Evolutionary conservation across 768 basidiomycete genomes (phyloP).

Genomic region (Mrakia hoshinonis): DNA sequence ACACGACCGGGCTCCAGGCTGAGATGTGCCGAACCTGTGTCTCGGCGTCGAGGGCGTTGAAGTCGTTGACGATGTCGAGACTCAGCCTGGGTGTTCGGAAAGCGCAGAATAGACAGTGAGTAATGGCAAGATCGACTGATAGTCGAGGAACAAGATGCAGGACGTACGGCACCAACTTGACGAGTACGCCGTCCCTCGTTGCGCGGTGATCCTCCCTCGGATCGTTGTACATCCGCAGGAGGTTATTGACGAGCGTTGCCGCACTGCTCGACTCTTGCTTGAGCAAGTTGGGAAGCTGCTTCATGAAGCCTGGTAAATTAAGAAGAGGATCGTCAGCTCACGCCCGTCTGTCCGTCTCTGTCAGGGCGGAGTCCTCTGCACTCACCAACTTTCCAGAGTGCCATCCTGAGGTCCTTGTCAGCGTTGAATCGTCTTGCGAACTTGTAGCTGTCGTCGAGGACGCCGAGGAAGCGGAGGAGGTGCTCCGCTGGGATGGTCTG

Average conservation of each 20-base stretch:
- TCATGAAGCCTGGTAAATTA: constrained; percentile 84
- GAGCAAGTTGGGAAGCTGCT: constrained; percentile 90
- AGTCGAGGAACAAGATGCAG: background rate
- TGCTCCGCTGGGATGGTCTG: constrained; percentile 88
- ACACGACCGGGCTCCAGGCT: constrained; percentile 99
- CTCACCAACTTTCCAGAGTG: constrained; percentile 98
- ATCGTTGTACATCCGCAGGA: constrained; percentile 91
- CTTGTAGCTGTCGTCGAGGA: constrained; percentile 92
- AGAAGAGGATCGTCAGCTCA: background rate
- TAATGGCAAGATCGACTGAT: constrained; percentile 46
- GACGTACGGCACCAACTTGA: constrained; percentile 61
- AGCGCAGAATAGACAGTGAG: constrained; percentile 51
- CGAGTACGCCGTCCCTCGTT: constrained; percentile 54
- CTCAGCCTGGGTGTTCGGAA: constrained; percentile 54
- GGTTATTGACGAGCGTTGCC: constrained; percentile 81
- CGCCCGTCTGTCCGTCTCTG: no score
- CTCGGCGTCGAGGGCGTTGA: constrained; percentile 76
- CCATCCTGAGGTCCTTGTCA: constrained; percentile 91
- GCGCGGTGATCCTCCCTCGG: constrained; percentile 64
- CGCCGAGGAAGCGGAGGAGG: constrained; percentile 83
- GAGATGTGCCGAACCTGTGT: constrained; percentile 89
- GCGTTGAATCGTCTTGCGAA: constrained; percentile 97
- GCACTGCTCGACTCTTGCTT: constrained; percentile 98
- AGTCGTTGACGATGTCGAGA: constrained; percentile 79
- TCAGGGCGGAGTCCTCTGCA: constrained; percentile 33